These are phyloP conservation scores for Rhinocladiella similis DNA, from an alignment of 2,329 filamentous ascomycete genomes.

Conservation along the genomic window DNA sequence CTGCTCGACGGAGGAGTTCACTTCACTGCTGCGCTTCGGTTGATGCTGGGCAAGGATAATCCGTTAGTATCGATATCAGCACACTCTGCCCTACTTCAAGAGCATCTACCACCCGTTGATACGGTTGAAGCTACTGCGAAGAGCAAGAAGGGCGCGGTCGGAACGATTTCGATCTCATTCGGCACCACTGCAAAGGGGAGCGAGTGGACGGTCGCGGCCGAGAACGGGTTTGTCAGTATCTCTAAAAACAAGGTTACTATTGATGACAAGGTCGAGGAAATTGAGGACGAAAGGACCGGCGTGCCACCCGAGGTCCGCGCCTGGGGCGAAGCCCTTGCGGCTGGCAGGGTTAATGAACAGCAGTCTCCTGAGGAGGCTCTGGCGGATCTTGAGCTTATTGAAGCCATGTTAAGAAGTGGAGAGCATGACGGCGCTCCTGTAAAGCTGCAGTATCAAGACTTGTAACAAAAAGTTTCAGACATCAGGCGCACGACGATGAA, in stretches of 20 bases:
- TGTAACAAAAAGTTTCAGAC: constrained; percentile 15
- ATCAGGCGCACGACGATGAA: neutral
- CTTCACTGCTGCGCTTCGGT: constrained; percentile 52
- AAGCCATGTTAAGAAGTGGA: constrained; percentile 35
- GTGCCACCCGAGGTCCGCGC: constrained; percentile 54
- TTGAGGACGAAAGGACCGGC: constrained; percentile 50
- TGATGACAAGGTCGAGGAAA: constrained; percentile 41
- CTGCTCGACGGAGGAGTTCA: constrained; percentile 61
- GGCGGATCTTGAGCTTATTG: constrained; percentile 32
- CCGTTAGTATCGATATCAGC: constrained; percentile 48
- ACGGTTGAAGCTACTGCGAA: constrained; percentile 55
- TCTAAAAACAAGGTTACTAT: constrained; percentile 38
- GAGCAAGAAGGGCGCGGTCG: constrained; percentile 50
- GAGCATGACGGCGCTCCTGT: constrained; percentile 32
- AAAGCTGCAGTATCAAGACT: constrained; percentile 27
- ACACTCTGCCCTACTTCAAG: constrained; percentile 50
- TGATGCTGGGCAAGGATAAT: constrained; percentile 48
- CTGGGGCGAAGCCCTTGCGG: constrained; percentile 51
- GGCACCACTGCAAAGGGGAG: constrained; percentile 53
- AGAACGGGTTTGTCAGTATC: constrained; percentile 52
- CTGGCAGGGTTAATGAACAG: constrained; percentile 42
- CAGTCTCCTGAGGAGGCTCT: constrained; percentile 50
- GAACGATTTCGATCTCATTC: constrained; percentile 53
- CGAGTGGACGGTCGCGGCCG: constrained; percentile 53
- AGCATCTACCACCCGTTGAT: constrained; percentile 57